A percentile compares a stretch with the other conserved stretches of the same genome.
phyloP scores from a whole-genome alignment of 768 basidiomycete genomes.

The Phaeotremella skinneri region DNA sequence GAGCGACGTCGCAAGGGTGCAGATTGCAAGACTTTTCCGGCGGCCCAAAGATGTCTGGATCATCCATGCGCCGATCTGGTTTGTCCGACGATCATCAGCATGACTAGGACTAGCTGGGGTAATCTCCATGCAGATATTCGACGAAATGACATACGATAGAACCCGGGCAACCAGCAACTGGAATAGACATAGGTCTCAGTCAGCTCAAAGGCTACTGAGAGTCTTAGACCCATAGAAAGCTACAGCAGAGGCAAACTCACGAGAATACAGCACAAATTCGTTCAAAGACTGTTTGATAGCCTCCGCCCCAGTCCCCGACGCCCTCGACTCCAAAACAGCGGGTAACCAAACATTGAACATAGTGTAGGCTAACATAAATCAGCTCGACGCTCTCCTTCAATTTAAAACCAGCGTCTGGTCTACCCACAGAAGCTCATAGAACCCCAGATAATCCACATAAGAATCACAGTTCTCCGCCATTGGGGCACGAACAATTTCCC shows the following conservation, averaged over 20 bases:
- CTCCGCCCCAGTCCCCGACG: conserved; percentile 37
- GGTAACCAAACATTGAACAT: conserved; percentile 53
- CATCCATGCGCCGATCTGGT: conserved; percentile 48
- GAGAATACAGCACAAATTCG: conserved; percentile 46
- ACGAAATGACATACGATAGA: conserved; percentile 33
- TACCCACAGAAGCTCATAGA: conserved; percentile 44
- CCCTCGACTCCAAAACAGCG: conserved; percentile 45
- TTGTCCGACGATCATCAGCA: not conserved
- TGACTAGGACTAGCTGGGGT: not conserved
- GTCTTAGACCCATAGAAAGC: too few relatives aligned
- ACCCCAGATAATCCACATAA: conserved; percentile 52
- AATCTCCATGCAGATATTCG: not conserved
- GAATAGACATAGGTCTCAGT: conserved; percentile 5
- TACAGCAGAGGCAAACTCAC: too few relatives aligned
- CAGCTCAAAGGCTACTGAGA: not conserved
- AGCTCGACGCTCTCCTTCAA: conserved; percentile 1
- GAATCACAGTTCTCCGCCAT: conserved; percentile 47
- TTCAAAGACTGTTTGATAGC: conserved; percentile 41
- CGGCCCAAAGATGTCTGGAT: conserved; percentile 47
- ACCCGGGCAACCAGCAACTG: conserved; percentile 49
- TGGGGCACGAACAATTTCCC: conserved; percentile 41
- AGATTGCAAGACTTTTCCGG: conserved; percentile 46
- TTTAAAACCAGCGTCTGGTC: not conserved
- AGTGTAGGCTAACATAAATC: conserved; percentile 27
- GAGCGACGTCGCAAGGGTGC: conserved; percentile 42